Evolutionary conservation across 2,329 filamentous ascomycete genomes (phyloP).

Genomic region (Trichoderma cornu-damae): DNA sequence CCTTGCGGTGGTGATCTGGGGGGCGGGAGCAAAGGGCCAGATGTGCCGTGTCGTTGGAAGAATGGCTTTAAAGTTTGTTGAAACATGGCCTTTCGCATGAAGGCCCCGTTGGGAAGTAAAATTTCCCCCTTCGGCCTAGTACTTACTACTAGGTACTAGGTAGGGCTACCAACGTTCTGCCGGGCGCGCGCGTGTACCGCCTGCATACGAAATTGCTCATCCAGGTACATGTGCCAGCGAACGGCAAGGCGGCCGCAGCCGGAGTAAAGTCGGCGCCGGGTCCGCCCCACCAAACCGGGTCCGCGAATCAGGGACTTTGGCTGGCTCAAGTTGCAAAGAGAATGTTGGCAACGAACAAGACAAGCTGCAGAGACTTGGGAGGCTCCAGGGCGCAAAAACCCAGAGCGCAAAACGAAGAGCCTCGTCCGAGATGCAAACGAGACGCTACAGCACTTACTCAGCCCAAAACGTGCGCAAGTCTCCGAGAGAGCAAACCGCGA

Average conservation of each 20-base stretch:
- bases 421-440: too few relatives aligned
- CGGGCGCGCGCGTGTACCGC: not conserved
- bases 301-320: constrained; percentile 14
- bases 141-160: too few relatives aligned
- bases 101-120: not conserved
- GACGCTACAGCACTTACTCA: too few relatives aligned
- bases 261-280: constrained; percentile 13
- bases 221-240: not conserved
- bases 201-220: not conserved
- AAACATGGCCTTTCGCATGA: constrained; percentile 18
- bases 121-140: constrained; percentile 4
- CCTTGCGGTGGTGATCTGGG: not conserved
- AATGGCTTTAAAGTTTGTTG: constrained; percentile 3
- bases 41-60: not conserved
- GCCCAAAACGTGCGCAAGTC: too few relatives aligned
- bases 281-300: not conserved
- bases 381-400: too few relatives aligned
- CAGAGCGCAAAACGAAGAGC: too few relatives aligned
- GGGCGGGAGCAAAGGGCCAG: not conserved
- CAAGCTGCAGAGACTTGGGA: too few relatives aligned
- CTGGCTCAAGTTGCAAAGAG: too few relatives aligned
- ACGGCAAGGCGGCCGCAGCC: constrained; percentile 1
- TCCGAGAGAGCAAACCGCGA: not conserved
- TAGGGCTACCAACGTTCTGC: not conserved
- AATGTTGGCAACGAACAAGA: too few relatives aligned